Percentiles rank a stretch among this genome's conserved stretches.
Evolutionary conservation across 768 basidiomycete species (phyloP).

Genomic region (Boletellus sp.): DNA sequence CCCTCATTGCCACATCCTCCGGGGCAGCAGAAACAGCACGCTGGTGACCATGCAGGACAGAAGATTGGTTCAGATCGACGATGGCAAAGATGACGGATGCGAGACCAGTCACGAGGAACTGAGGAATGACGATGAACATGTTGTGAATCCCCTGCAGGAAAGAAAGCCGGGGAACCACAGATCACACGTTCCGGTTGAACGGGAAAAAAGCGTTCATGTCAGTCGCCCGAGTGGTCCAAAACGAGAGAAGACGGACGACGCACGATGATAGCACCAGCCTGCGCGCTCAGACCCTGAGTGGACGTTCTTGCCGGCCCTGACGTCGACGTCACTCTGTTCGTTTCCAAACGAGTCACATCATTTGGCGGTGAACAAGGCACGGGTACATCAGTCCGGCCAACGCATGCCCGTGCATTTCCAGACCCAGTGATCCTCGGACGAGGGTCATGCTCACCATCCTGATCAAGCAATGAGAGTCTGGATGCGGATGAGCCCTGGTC

Average conservation of each 20-base stretch:
- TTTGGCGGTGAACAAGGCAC: constrained; percentile 4
- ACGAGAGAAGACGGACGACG: constrained; percentile 25
- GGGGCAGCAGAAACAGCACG: neutral
- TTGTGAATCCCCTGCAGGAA: constrained; percentile 83
- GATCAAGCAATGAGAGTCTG: constrained; percentile 2
- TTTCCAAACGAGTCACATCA: constrained; percentile 14
- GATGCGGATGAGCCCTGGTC: neutral
- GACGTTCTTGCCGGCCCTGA: constrained; percentile 10
- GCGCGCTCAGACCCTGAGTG: constrained; percentile 55
- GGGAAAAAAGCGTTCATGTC: neutral
- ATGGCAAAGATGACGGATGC: constrained; percentile 85
- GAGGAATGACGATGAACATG: constrained; percentile 89
- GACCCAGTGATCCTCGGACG: constrained; percentile 29
- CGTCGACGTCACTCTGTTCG: constrained; percentile 17
- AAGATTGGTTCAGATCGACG: constrained; percentile 61
- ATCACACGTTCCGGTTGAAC: neutral
- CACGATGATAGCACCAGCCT: constrained; percentile 86
- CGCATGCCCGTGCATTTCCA: constrained; percentile 44
- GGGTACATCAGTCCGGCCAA: constrained; percentile 44
- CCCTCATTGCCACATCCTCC: constrained; percentile 5
- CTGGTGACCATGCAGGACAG: constrained; percentile 20
- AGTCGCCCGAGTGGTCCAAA: neutral
- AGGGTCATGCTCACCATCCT: constrained; percentile 13
- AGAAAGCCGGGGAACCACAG: neutral
- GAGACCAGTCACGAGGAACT: constrained; percentile 87